These are phyloP conservation scores for Spinacia oleracea DNA, from an alignment of 179 eudicot species.

Conservation along the genomic window DNA sequence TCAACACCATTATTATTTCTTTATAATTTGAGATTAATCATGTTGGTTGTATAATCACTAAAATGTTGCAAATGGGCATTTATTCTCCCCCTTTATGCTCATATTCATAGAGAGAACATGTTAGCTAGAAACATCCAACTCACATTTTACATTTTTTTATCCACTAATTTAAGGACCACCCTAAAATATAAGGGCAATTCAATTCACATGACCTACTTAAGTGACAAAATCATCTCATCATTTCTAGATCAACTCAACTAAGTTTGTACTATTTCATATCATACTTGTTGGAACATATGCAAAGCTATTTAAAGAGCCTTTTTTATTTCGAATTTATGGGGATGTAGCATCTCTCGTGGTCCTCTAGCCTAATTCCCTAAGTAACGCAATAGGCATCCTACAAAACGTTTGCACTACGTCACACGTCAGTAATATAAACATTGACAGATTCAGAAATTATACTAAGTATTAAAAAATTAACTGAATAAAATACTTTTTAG, in stretches of 20 bases:
- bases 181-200: slow-evolving; percentile 15
- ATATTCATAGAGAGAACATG: background rate
- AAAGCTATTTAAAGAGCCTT: slow-evolving; percentile 16
- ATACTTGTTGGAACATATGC: slow-evolving; percentile 37
- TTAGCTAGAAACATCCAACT: slow-evolving; percentile 28
- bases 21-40: background rate
- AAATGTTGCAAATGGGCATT: background rate
- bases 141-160: slow-evolving; percentile 5
- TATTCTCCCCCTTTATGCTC: background rate
- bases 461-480: no score
- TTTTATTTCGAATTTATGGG: background rate
- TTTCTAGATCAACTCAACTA: slow-evolving; percentile 4
- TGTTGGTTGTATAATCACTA: background rate
- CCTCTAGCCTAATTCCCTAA: slow-evolving; percentile 22
- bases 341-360: slow-evolving; percentile 25
- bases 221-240: slow-evolving; percentile 2
- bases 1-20: background rate
- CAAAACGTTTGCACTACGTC: background rate
- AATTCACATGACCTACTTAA: slow-evolving; percentile 24
- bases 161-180: slow-evolving; percentile 15
- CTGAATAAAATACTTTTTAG: no score
- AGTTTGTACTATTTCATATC: slow-evolving; percentile 21
- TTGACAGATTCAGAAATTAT: no score
- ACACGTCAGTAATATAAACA: background rate
- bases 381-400: background rate